These are phyloP conservation scores for Phytophthora constricta DNA, from an alignment of 352 stramenopile species.

Conservation along the genomic window DNA sequence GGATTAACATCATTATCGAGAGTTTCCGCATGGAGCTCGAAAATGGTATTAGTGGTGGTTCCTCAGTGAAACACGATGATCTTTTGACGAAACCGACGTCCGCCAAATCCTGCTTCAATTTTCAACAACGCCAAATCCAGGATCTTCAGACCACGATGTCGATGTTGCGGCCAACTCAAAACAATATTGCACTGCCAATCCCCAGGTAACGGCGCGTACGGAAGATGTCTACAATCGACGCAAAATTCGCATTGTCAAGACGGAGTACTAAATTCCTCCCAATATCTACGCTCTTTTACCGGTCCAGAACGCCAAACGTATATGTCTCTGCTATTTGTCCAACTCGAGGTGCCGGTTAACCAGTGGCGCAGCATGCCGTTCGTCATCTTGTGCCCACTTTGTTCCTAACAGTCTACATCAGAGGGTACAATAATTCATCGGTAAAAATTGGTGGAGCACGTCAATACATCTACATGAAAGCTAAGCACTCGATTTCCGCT, in stretches of 20 bases:
- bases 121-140: not conserved
- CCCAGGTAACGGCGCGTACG: not conserved
- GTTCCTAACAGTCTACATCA: conserved; percentile 4
- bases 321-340: conserved; percentile 16
- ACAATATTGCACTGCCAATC: not conserved
- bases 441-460: conserved; percentile 7
- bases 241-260: not conserved
- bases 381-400: conserved; percentile 1
- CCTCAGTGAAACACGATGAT: not conserved
- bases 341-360: conserved; percentile 6
- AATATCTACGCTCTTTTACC: conserved; percentile 6
- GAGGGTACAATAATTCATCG: conserved; percentile 3
- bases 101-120: conserved; percentile 2
- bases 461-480: not conserved
- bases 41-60: not conserved
- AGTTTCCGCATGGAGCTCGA: conserved; percentile 6
- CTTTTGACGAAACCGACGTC: not conserved
- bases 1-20: conserved; percentile 3
- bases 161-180: too few relatives aligned
- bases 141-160: not conserved
- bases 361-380: not conserved
- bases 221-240: too few relatives aligned
- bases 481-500: not conserved
- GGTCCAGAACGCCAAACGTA: not conserved
- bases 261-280: not conserved